phyloP scores from a whole-genome alignment of 257 asterid genomes.

The Knoxia roxburghii region DNA sequence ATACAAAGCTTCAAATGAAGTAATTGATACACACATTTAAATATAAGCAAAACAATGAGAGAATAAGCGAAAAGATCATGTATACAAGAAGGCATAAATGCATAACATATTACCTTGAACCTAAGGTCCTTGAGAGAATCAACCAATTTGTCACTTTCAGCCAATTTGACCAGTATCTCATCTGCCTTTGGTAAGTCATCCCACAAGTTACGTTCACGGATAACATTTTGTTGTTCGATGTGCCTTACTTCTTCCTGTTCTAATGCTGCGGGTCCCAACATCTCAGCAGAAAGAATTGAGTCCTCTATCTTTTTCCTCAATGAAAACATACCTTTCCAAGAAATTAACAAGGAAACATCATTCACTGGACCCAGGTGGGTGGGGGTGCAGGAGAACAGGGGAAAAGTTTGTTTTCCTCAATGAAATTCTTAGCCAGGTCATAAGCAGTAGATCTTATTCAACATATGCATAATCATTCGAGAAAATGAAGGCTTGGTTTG shows the following conservation, averaged over 20 bases:
- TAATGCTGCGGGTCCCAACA: conserved; percentile 56
- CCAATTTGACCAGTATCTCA: conserved; percentile 53
- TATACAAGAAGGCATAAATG: not conserved
- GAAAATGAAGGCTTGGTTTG: not conserved
- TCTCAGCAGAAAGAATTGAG: conserved; percentile 73
- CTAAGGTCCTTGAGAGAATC: conserved; percentile 62
- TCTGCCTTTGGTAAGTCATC: conserved; percentile 59
- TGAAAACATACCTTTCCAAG: conserved; percentile 51
- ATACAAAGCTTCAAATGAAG: too few species aligned
- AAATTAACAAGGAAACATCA: too few species aligned
- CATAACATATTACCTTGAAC: conserved; percentile 42
- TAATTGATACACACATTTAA: not conserved
- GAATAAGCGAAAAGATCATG: not conserved
- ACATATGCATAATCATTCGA: not conserved
- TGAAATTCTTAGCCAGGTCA: not conserved
- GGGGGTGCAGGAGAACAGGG: not conserved
- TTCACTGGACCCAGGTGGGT: not conserved
- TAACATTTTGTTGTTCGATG: conserved; percentile 46
- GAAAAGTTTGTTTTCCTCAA: not conserved
- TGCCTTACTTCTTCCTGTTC: conserved; percentile 62
- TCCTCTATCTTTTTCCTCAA: conserved; percentile 71
- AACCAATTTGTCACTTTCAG: conserved; percentile 60
- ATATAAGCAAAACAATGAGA: not conserved
- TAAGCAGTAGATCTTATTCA: not conserved
- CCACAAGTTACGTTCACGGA: conserved; percentile 62